Evolutionary conservation across 768 basidiomycete genomes (phyloP).

Genomic region (Pleurotus pulmonarius): DNA sequence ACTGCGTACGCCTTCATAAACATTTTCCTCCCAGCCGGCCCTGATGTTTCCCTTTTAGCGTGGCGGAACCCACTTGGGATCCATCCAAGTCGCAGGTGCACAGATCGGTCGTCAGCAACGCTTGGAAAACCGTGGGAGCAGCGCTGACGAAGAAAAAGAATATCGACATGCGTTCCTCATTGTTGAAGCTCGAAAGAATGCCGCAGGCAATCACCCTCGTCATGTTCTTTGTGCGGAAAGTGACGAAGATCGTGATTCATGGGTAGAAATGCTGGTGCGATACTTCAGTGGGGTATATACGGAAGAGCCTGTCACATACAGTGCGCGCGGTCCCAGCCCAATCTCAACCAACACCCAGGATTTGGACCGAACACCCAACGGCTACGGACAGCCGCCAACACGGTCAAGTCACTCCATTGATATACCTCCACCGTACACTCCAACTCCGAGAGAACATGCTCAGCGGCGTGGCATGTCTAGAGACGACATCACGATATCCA

Average conservation of each 20-base stretch:
- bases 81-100: conserved; percentile 86
- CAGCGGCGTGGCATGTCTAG: conserved; percentile 45
- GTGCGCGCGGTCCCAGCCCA: conserved; percentile 22
- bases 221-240: conserved; percentile 98
- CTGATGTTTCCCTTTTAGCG: conserved; percentile 43
- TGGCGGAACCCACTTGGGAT: conserved; percentile 87
- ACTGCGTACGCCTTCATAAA: conserved; percentile 63
- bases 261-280: conserved; percentile 91
- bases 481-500: conserved; percentile 51
- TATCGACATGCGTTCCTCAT: conserved; percentile 98
- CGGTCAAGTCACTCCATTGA: conserved; percentile 53
- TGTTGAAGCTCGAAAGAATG: conserved; percentile 79
- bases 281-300: conserved; percentile 82
- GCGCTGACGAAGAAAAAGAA: conserved; percentile 82
- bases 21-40: conserved; percentile 12
- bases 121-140: conserved; percentile 38
- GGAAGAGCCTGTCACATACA: conserved; percentile 53
- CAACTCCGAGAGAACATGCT: conserved; percentile 22
- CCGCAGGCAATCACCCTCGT: conserved; percentile 65
- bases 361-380: conserved; percentile 22
- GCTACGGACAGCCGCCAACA: conserved; percentile 28
- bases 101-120: conserved; percentile 95
- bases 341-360: conserved; percentile 20
- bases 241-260: conserved; percentile 87
- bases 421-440: conserved; percentile 25